Evolutionary conservation across 2,329 filamentous ascomycete genomes (phyloP).

Genomic region (Colletotrichum cereale): DNA sequence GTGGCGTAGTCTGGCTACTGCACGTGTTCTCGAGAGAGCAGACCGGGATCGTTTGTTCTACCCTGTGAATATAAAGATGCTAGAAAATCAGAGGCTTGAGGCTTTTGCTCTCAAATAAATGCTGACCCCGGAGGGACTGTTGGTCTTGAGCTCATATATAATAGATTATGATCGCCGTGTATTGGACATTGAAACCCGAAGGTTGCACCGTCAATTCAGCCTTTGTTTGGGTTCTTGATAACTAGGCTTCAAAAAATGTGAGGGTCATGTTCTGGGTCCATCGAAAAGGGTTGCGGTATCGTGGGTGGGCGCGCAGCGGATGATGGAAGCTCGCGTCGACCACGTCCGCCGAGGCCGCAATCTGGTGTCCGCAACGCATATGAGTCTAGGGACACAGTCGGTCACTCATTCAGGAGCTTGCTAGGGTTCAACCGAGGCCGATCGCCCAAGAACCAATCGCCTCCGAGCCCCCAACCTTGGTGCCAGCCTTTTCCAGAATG

Average conservation of each 20-base stretch:
- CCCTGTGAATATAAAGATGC: background rate
- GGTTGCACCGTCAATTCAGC: background rate
- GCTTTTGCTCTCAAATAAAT: background rate
- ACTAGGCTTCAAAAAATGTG: background rate
- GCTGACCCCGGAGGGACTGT: background rate
- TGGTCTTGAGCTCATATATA: too few species aligned
- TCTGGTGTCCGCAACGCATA: background rate
- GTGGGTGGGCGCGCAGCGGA: too few species aligned
- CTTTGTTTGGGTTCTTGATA: background rate
- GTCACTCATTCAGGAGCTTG: background rate
- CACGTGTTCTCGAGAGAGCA: background rate
- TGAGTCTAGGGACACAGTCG: background rate
- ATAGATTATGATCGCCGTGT: too few species aligned
- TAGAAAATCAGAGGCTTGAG: background rate
- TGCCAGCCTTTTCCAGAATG: slow-evolving; percentile 21
- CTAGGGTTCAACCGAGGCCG: background rate
- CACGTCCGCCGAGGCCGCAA: too few species aligned
- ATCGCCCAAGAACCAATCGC: slow-evolving; percentile 14
- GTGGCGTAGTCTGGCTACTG: background rate
- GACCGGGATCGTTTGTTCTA: background rate
- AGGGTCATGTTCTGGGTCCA: too few species aligned
- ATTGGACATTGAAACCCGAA: background rate
- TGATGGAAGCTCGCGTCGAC: too few species aligned
- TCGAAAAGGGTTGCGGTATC: too few species aligned
- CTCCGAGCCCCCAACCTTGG: slow-evolving; percentile 27